Conservation (phyloP, 73 alveolate species). For the Paramecium biaurelia region DNA sequence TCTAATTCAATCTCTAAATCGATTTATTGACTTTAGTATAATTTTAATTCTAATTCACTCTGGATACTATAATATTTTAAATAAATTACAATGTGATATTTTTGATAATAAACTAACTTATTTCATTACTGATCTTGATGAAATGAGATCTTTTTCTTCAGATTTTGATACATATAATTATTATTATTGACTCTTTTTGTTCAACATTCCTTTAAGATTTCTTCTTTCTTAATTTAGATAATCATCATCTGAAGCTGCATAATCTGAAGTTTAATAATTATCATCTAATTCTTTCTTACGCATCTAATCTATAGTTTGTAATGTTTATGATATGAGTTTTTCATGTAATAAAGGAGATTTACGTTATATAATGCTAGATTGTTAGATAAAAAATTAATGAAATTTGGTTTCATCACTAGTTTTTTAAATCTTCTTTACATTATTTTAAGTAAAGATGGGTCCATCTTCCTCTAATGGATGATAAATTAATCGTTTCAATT, state of each 20-base stretch:
- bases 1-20: not conserved
- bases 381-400: not conserved
- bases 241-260: not conserved
- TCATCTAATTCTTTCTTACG: not conserved
- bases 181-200: not conserved
- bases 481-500: not conserved
- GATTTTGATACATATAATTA: not conserved
- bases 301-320: not conserved
- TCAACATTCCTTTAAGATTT: slow-evolving; percentile 3
- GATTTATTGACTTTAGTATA: not conserved
- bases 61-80: not conserved
- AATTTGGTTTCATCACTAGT: slow-evolving; percentile 14
- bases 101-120: not conserved
- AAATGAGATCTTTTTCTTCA: not conserved
- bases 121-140: not conserved
- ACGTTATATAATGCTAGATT: not conserved
- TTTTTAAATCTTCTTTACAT: not conserved
- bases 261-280: not conserved
- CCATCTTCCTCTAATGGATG: not conserved
- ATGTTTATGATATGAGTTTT: not conserved
- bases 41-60: not conserved
- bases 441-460: not conserved
- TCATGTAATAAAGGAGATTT: not conserved
- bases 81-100: not conserved
- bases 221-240: not conserved